phyloP scores from a whole-genome alignment of 768 basidiomycete genomes.

The Tulasnella sp. region DNA sequence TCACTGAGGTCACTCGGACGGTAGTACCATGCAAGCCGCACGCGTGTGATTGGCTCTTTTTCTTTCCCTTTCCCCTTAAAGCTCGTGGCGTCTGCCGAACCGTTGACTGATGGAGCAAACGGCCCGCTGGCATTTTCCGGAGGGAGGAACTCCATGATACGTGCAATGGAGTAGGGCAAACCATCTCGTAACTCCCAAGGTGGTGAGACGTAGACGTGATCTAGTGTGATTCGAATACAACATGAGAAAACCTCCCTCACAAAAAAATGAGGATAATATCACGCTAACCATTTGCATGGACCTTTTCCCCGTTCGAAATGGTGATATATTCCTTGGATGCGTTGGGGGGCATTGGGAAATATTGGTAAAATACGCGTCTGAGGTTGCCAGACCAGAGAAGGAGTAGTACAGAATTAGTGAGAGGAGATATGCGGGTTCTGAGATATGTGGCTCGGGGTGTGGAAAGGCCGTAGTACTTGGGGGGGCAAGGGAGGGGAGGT shows the following conservation, averaged over 20 bases:
- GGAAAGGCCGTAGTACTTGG: not conserved
- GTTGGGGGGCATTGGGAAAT: conserved; percentile 1
- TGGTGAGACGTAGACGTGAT: conserved; percentile 95
- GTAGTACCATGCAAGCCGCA: conserved; percentile 93
- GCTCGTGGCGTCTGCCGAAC: not conserved
- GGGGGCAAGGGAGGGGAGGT: conserved; percentile 6
- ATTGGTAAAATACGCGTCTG: not conserved
- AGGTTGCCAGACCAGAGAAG: conserved; percentile 3
- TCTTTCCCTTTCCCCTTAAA: conserved; percentile 55
- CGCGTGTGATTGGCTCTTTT: conserved; percentile 67
- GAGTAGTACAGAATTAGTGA: not conserved
- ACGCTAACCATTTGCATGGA: conserved; percentile 70
- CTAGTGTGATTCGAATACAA: conserved; percentile 36
- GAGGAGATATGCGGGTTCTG: conserved; percentile 1
- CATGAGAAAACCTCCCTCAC: not conserved
- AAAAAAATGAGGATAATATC: conserved; percentile 31
- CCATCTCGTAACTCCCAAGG: conserved; percentile 88
- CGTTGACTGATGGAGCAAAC: conserved; percentile 21
- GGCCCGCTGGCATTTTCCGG: conserved; percentile 51
- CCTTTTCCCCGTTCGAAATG: conserved; percentile 55
- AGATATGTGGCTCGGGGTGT: not conserved
- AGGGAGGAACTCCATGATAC: conserved; percentile 94
- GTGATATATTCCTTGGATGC: conserved; percentile 17
- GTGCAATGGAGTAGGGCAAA: conserved; percentile 89
- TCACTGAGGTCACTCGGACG: conserved; percentile 93